Evolutionary conservation across 2,329 filamentous ascomycete genomes (phyloP).

Genomic region (Phyllosticta citribraziliensis): DNA sequence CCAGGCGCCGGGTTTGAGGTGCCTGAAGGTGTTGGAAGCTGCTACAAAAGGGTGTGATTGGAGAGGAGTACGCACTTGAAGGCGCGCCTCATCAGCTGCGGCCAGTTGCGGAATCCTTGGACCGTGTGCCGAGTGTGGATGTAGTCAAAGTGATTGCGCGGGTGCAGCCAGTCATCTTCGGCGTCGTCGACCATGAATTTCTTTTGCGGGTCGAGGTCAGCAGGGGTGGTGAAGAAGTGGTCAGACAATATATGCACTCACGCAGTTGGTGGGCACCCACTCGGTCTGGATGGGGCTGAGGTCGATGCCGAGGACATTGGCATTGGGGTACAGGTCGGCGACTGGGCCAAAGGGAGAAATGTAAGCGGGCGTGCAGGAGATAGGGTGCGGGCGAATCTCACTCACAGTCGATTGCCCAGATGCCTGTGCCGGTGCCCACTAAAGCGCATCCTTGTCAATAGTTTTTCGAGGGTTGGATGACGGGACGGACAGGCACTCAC

Average conservation of each 20-base stretch:
- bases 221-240: not conserved
- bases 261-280: conserved; percentile 45
- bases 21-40: conserved; percentile 23
- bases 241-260: conserved; percentile 14
- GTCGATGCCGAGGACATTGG: conserved; percentile 12
- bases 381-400: not conserved
- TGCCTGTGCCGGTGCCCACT: conserved; percentile 48
- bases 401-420: conserved; percentile 45
- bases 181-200: conserved; percentile 48
- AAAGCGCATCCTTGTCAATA: not conserved
- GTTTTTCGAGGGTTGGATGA: not conserved
- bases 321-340: conserved; percentile 12
- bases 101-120: conserved; percentile 43
- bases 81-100: conserved; percentile 34
- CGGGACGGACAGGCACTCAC: not conserved
- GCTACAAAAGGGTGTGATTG: not conserved
- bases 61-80: conserved; percentile 24
- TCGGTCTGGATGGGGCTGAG: conserved; percentile 27
- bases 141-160: conserved; percentile 47
- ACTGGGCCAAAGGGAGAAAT: conserved; percentile 5
- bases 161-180: conserved; percentile 48
- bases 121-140: conserved; percentile 48
- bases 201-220: not conserved
- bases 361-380: not conserved
- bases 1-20: conserved; percentile 47